Percentiles rank a stretch among this genome's conserved stretches.
Conservation (phyloP, 225 moss, liverwort and hornwort species). For the Pseudisothecium myosuroides region DNA sequence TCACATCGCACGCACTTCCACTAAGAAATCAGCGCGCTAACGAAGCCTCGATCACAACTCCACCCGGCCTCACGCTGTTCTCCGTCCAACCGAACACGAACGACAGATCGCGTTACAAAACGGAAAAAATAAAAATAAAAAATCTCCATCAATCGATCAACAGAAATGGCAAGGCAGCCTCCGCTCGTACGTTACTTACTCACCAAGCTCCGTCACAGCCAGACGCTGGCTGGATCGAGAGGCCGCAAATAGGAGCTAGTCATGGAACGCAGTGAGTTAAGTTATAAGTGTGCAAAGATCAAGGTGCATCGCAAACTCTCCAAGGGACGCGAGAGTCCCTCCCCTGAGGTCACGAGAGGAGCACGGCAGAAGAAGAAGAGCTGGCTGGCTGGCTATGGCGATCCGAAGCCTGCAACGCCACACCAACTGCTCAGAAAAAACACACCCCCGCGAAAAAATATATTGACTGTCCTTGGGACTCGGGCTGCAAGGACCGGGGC, state of each 20-base stretch:
- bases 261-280: background rate
- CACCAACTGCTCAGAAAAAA: constrained; percentile 8
- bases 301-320: background rate
- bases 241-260: background rate
- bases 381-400: constrained; percentile 15
- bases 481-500: background rate
- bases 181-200: background rate
- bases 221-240: background rate
- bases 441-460: background rate
- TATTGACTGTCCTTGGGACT: background rate
- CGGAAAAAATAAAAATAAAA: background rate
- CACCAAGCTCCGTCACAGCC: background rate
- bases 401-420: constrained; percentile 7
- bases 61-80: background rate
- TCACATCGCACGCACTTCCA: background rate
- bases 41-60: background rate
- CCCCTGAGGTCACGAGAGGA: background rate
- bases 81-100: background rate
- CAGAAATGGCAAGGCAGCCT: background rate
- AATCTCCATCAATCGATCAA: background rate
- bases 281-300: background rate
- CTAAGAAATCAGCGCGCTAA: background rate
- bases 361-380: background rate
- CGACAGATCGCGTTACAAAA: background rate
- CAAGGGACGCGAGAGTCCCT: background rate